Evolutionary conservation across 1,284 basidiomycete genomes (phyloP).

Genomic region (Chiua sp.): DNA sequence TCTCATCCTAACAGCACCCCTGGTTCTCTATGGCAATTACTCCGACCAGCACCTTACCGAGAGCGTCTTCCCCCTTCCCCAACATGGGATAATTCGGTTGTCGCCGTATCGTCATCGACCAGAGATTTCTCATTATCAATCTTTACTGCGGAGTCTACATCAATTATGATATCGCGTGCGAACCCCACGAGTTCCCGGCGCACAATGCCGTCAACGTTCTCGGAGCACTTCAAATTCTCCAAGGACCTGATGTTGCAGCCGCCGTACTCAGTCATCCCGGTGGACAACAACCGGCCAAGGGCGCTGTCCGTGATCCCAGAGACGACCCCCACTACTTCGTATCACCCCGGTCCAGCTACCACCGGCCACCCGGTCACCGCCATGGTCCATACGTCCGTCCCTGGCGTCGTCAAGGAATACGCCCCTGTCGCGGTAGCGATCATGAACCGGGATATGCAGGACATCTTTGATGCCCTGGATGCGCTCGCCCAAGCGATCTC

Average conservation of each 20-base stretch:
- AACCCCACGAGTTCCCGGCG: conserved; percentile 28
- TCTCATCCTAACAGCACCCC: conserved; percentile 24
- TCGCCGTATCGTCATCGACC: conserved; percentile 48
- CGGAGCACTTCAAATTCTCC: conserved; percentile 38
- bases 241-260: conserved; percentile 49
- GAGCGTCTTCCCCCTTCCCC: conserved; percentile 42
- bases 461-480: conserved; percentile 66
- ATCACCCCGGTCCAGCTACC: conserved; percentile 10
- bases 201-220: conserved; percentile 32
- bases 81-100: conserved; percentile 30
- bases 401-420: conserved; percentile 51
- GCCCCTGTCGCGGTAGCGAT: conserved; percentile 47
- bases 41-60: conserved; percentile 41
- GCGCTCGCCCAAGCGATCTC: conserved; percentile 57
- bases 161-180: conserved; percentile 22
- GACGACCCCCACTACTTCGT: conserved; percentile 13
- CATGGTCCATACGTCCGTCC: conserved; percentile 31
- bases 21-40: conserved; percentile 35
- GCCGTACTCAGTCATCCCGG: conserved; percentile 32
- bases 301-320: conserved; percentile 34
- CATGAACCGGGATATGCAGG: conserved; percentile 56
- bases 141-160: conserved; percentile 41
- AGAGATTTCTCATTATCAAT: conserved; percentile 64
- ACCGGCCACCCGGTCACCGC: conserved; percentile 38
- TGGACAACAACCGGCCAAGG: conserved; percentile 35